Evolutionary conservation across 2,329 filamentous ascomycete species (phyloP), one percentile per base, ranked within the genome.

Genomic region (Botryotinia globosa): DNA sequence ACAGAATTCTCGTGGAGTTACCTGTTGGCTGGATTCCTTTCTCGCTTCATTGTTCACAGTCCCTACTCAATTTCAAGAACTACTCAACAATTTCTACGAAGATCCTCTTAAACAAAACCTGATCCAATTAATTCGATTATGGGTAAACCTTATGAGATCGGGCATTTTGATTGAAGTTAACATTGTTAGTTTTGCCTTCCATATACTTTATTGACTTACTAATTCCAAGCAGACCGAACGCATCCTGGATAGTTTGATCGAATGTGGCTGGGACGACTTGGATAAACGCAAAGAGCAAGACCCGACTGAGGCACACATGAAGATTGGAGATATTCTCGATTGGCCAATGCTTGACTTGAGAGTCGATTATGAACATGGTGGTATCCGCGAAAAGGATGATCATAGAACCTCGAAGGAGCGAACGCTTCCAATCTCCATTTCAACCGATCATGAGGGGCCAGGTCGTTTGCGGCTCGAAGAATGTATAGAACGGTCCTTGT

Each of bases 361-460:
- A 80, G 95, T 98, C 85, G 94, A 98, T 80, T 90, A 98, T 22
- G 98, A 95, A 77, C 96, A 98, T 79, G 92, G 94, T 37, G 96
- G 95, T 22, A 94, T 93, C 79, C 91, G 91, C 74, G 91, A 92
- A 67, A 89, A 89, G 58, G 94, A 97, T 76, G 96, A 99, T 79
- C 95, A 98, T 84, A 97, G 97, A 80, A 93, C 97, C 73, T 90
- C 98, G 70, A 95, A 97, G 77, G 96, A 99, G 82, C 87, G 96
- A 70, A 83, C 98, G 34, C 85, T 99, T 10, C 96, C 98, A 79
- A 89, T 99, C 58, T 94, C 94, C 0, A 92, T 99, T n/a, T 93
- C 94, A 0, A 86, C 90, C 1, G 90, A 93, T 67, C 87, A 90
- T 9, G 79, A 82, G 10, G 89, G 16, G 18, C 56, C 44, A 22